Base-by-base conservation (phyloP, 2,329 filamentous ascomycete genomes). In the Claviceps fusiformis region DNA sequence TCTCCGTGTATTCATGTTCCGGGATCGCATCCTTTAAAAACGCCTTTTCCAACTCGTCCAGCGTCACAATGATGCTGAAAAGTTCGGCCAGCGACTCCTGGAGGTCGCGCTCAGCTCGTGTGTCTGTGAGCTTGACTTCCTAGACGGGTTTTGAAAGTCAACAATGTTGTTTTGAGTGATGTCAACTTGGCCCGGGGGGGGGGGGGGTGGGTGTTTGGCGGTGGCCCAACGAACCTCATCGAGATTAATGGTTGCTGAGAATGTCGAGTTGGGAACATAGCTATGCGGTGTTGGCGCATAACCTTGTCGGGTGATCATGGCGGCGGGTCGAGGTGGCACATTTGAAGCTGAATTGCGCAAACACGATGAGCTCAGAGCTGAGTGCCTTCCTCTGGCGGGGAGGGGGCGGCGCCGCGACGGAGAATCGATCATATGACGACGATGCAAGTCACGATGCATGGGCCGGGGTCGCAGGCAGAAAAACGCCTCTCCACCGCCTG, bases 51-150 rank as follows among this genome's bases (percentile, higher is more conserved):
- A 98, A 80, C 60, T 95, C 90, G 67, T 98, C 93, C 3, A 98
- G 77, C 0, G 93, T 97, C 58, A 96, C 81, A 43, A 98, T 92
- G 61, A 98, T 97, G 72, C 91, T 95, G 72, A 97, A 98, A 29
- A 98, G 85, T 71, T 98, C 93, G 55, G 92, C 93, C 15, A 98
- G 82, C 1, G 93, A 97, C 66, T 97, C 93, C 69, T 96, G 89
- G 1, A 97, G 77, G 67, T 98, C 91, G 58, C 92, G 85, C 72
- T 97, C 92, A 45, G 88, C 86, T 62, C 87, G 84, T 27, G 86
- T 95, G 44, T 88, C 85, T 52, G 89, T 83, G 57, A 98, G 80
- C 71, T 95, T 95, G 62, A 96, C 90, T 77, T 97, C 93, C 87
- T 95, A 45, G 9, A 11, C 17, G 29, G 5, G 47, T 2, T 49